Base-by-base conservation (phyloP, 495 filamentous ascomycete genomes). In the Stereocaulon alpinum region DNA sequence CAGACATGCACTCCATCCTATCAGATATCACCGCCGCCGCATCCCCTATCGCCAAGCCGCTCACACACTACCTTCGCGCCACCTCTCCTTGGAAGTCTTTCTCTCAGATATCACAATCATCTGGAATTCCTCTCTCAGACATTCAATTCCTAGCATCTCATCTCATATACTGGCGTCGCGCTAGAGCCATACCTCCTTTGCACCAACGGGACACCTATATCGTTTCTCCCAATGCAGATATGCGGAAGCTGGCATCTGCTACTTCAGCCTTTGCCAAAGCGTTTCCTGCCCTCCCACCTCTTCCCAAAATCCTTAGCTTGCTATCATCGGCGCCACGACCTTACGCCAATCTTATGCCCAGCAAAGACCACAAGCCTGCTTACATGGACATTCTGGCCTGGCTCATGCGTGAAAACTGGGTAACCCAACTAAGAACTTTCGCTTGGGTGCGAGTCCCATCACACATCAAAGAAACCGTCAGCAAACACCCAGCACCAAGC, bases 171-270 rank as follows among this genome's bases (percentile, higher is more conserved):
- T 96, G 91, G 90, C 82, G 93, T 34, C 85, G 89, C 53, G 93
- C 91, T 40, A 86, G 92, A 41, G 86, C 91, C 32, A 95, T 98
- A 59, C 88, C 90, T 12, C 93, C 93, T 2, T 79, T 97, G 15
- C 89, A 96, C 63, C 86, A 85, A 40, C 77, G 91, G 37, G 89
- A 97, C 68, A 89, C 83, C n/a, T 98, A 96, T 70, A 86, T 96
- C 29, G 83, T 95, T 34, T 93, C 87, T 24, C 93, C 92, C 0
- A 95, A 95, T 69, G 91, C 89, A 53, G 88, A 95, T 64, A 77
- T 89, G 67, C 77, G 78, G 61, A 83, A 86, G 52, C 76, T 96
- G 0, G 80, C 83, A 40, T 71, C 78, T n/a, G 86, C 89, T 3
- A 83, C 82, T 20, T 72, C 79, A n/a, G 78, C 81, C 2, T 98